Evolutionary conservation across 331 rosid genomes (phyloP).

Genomic region (Stylosanthes scabra): DNA sequence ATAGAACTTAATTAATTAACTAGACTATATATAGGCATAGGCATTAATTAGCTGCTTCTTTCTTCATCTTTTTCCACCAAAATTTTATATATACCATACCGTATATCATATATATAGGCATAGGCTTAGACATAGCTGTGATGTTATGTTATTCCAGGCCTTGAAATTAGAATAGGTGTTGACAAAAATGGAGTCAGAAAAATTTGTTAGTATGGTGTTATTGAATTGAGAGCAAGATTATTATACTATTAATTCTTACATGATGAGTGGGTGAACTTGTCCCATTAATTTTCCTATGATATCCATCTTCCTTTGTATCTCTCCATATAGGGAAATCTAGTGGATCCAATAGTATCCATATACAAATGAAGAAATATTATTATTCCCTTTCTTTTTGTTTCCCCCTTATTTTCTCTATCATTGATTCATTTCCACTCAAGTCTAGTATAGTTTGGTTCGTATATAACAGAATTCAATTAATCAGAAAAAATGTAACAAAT

Average conservation of each 20-base stretch:
- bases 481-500: not conserved
- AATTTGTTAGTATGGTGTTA: too few relatives aligned
- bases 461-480: too few relatives aligned
- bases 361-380: not conserved
- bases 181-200: too few relatives aligned
- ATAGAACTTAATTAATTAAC: conserved; percentile 34
- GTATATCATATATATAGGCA: too few relatives aligned
- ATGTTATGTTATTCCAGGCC: not conserved
- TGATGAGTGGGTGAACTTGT: too few relatives aligned
- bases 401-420: too few relatives aligned
- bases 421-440: not conserved
- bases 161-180: not conserved
- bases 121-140: not conserved
- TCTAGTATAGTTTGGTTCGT: not conserved
- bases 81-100: not conserved
- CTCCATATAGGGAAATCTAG: not conserved
- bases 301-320: too few relatives aligned
- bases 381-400: not conserved
- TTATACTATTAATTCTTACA: too few relatives aligned
- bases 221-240: too few relatives aligned
- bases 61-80: not conserved
- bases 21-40: conserved; percentile 8
- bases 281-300: too few relatives aligned
- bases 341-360: not conserved
- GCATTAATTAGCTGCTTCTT: too few relatives aligned